Evolutionary conservation across 441 rosid species (phyloP).

Genomic region (Adansonia madagascariensis): DNA sequence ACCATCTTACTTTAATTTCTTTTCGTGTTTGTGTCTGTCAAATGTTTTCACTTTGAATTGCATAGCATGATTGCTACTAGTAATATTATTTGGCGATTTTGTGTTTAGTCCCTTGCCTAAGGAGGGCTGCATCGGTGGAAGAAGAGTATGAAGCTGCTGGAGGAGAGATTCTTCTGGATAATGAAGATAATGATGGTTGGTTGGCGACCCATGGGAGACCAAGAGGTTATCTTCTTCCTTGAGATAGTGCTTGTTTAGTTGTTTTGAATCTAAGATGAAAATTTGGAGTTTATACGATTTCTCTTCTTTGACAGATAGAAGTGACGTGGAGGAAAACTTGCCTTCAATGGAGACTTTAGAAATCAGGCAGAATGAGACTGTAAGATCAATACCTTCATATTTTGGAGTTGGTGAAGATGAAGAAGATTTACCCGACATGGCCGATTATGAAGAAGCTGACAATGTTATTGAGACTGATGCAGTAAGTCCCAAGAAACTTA

Average conservation of each 20-base stretch:
- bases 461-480: constrained; percentile 76
- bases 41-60: neutral
- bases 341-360: constrained; percentile 90
- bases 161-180: constrained; percentile 90
- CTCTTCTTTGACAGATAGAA: constrained; percentile 51
- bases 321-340: constrained; percentile 75
- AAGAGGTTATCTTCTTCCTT: constrained; percentile 50
- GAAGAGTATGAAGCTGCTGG: constrained; percentile 97
- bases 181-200: constrained; percentile 98
- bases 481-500: constrained; percentile 45
- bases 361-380: constrained; percentile 51
- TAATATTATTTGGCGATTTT: constrained; percentile 22
- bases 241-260: neutral
- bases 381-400: constrained; percentile 74
- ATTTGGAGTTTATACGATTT: constrained; percentile 7
- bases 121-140: constrained; percentile 90
- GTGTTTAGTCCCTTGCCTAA: constrained; percentile 78
- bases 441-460: constrained; percentile 76
- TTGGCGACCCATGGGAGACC: constrained; percentile 97
- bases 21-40: neutral
- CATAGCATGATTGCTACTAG: constrained; percentile 4
- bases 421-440: constrained; percentile 94
- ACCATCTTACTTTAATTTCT: constrained; percentile 9
- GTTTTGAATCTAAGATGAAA: neutral
- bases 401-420: constrained; percentile 84